Conservation (phyloP, 2,329 filamentous ascomycete species). For the Phialophora tarda region DNA sequence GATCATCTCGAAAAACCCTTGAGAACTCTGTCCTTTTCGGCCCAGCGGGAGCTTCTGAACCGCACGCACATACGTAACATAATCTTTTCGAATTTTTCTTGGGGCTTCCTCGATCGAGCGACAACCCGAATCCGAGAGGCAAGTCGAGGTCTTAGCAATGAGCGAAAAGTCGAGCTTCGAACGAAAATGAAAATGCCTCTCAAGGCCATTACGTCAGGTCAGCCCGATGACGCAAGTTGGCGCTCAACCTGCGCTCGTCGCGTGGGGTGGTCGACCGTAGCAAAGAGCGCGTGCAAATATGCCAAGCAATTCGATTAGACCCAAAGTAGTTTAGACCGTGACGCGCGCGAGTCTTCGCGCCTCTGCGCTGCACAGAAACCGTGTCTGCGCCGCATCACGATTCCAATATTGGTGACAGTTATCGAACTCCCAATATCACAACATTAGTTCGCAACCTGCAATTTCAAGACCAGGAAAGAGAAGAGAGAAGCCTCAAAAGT, state of each 20-base stretch:
- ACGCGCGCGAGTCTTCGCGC: conserved; percentile 4
- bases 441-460: neutral
- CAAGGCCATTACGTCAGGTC: neutral
- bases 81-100: neutral
- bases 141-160: neutral
- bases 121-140: neutral
- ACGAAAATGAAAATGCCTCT: neutral
- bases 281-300: neutral
- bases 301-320: neutral
- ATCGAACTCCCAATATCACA: neutral
- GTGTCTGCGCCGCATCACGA: conserved; percentile 1
- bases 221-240: neutral
- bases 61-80: neutral
- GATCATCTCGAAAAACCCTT: neutral
- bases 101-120: neutral
- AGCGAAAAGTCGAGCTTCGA: no score
- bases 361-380: neutral
- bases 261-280: neutral
- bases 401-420: no score
- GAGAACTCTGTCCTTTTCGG: neutral
- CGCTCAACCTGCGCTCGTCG: neutral
- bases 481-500: neutral
- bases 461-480: neutral
- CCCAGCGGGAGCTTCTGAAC: no score
- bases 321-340: conserved; percentile 9